Percentiles rank a stretch among this genome's conserved stretches.
These are phyloP conservation scores for Cadophora luteo-olivacea DNA, from an alignment of 2,329 filamentous ascomycete genomes.

Conservation along the genomic window DNA sequence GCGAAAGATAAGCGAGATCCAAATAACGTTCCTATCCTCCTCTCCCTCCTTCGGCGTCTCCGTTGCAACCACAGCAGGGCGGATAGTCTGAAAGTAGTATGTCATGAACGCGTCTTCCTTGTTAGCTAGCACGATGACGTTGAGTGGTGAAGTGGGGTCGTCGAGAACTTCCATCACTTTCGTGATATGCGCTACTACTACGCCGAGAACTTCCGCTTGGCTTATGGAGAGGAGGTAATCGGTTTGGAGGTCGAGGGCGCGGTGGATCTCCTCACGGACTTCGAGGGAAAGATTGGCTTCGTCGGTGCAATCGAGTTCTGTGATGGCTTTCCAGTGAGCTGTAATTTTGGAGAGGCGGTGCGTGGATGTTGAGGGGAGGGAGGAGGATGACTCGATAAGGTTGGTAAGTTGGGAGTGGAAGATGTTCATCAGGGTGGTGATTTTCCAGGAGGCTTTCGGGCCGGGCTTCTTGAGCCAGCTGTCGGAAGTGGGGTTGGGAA, in stretches of 20 bases:
- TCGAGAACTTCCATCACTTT: slow-evolving; percentile 53
- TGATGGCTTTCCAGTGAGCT: slow-evolving; percentile 33
- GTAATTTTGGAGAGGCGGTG: slow-evolving; percentile 33
- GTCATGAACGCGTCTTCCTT: slow-evolving; percentile 58
- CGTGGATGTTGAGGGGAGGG: background rate
- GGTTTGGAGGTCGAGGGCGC: slow-evolving; percentile 38
- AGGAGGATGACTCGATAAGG: slow-evolving; percentile 13
- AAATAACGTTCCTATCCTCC: slow-evolving; percentile 50
- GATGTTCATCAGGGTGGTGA: slow-evolving; percentile 39
- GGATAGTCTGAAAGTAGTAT: slow-evolving; percentile 57
- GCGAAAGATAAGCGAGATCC: slow-evolving; percentile 60
- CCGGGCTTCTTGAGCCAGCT: slow-evolving; percentile 54
- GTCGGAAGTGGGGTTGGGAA: slow-evolving; percentile 63
- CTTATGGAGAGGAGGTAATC: slow-evolving; percentile 32
- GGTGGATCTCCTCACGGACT: slow-evolving; percentile 39
- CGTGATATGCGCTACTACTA: slow-evolving; percentile 39
- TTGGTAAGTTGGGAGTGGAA: slow-evolving; percentile 39
- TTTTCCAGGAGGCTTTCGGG: slow-evolving; percentile 41
- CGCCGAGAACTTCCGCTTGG: slow-evolving; percentile 36
- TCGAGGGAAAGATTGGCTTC: slow-evolving; percentile 37
- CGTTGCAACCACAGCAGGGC: slow-evolving; percentile 49
- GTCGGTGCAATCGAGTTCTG: slow-evolving; percentile 29
- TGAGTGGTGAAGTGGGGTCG: slow-evolving; percentile 46
- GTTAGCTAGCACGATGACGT: slow-evolving; percentile 50
- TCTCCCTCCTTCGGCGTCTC: slow-evolving; percentile 27